Base-by-base conservation (phyloP, 1,139 yeast species). In the Sugiyamaella pinicola region DNA sequence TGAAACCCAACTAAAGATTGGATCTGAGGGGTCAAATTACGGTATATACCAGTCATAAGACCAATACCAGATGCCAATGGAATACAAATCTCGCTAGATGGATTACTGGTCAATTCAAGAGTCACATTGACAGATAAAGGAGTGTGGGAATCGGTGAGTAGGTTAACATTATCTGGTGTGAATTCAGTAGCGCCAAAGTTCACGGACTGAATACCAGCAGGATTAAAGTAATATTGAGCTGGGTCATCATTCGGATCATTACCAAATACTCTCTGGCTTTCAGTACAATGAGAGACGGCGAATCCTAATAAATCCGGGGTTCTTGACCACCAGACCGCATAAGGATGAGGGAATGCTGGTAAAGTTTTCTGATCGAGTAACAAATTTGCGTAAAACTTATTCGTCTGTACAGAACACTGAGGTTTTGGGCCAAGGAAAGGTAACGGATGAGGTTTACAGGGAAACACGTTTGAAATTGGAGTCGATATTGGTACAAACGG, bases 321-420 rank as follows among this genome's bases (percentile, higher is more conserved):
- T 43, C 67, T 72, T 3, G 80, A 72, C 68, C 75, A 83, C 84
- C 88, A 87, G 41, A 89, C 69, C 1, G 89, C 83, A 65, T 87
- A 89, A 1, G 97, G 97, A 63, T 85, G 90, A 1, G 95, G 81
- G 84, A 87, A 88, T 3, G 84, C 79, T 2, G 80, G 85, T 51
- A 80, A 71, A 9, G 79, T 78, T 64, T 87, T 93, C 39, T 73
- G 71, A 1, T 77, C 93, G 21, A 90, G 77, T 56, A 88, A 71
- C 66, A 89, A 72, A 69, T 90, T 90, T 8, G 87, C 85, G 67
- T 86, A 89, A 69, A 88, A 90, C 67, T 89, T 88, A 72, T 90
- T 90, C 17, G 97, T 89, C 58, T 82, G 82, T 45, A 83, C 76
- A 5, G 95, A 88, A 13, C 65, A 10, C 13, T 48, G 17, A 9